Evolutionary conservation across 768 basidiomycete genomes (phyloP).

Genomic region (Mycena leptocephala): DNA sequence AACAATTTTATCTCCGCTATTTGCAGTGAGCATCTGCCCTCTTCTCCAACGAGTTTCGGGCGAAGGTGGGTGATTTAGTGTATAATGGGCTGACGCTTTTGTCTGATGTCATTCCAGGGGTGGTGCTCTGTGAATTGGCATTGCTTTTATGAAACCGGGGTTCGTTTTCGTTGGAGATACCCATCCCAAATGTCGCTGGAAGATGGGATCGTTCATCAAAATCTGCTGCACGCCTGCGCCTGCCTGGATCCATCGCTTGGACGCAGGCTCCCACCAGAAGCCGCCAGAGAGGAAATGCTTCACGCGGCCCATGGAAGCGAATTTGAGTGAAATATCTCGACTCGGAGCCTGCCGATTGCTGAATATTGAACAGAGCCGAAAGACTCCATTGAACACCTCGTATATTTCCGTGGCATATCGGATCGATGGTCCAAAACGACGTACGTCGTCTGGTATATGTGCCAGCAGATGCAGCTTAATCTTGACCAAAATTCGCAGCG

Average conservation of each 20-base stretch:
- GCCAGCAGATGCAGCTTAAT: constrained; percentile 52
- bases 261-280: constrained; percentile 38
- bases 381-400: constrained; percentile 59
- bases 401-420: constrained; percentile 54
- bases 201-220: neutral
- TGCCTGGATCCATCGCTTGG: constrained; percentile 19
- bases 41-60: neutral
- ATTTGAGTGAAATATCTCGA: constrained; percentile 47
- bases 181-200: constrained; percentile 40
- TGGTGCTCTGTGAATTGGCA: neutral
- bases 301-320: constrained; percentile 46
- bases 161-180: neutral
- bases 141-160: neutral
- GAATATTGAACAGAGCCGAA: constrained; percentile 50
- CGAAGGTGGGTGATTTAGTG: neutral
- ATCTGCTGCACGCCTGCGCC: neutral
- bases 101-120: neutral
- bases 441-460: constrained; percentile 47
- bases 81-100: neutral
- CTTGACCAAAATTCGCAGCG: constrained; percentile 49
- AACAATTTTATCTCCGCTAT: constrained; percentile 2
- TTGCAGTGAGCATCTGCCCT: neutral
- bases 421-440: constrained; percentile 51
- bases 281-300: constrained; percentile 54
- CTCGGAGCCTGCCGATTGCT: constrained; percentile 57